Evolutionary conservation across 805 yeast genomes (phyloP).

Genomic region (Brettanomyces custersianus): DNA sequence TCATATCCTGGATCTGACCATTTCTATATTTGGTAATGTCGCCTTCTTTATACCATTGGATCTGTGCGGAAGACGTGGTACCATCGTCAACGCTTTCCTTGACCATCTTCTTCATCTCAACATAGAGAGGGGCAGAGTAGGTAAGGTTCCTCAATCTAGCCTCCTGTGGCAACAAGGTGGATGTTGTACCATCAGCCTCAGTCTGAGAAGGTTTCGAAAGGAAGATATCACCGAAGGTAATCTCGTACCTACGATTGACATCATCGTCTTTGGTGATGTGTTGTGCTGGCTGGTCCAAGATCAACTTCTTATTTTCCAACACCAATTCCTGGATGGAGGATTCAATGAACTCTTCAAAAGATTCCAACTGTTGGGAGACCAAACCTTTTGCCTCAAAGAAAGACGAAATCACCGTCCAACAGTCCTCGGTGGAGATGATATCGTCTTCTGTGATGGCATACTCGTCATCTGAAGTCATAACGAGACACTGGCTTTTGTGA

Average conservation of each 20-base stretch:
- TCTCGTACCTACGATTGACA: constrained; percentile 86
- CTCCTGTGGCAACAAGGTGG: constrained; percentile 96
- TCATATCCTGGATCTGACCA: constrained; percentile 20
- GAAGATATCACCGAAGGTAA: constrained; percentile 95
- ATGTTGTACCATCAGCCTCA: constrained; percentile 99
- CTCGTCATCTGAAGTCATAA: constrained; percentile 5
- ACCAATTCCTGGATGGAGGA: constrained; percentile 95
- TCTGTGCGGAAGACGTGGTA: constrained; percentile 40
- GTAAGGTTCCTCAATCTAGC: constrained; percentile 94
- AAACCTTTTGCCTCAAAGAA: constrained; percentile 95
- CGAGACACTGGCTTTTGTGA: too few relatives aligned
- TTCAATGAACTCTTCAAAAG: constrained; percentile 96
- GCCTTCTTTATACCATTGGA: constrained; percentile 50
- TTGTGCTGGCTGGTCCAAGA: constrained; percentile 97
- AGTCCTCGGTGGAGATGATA: constrained; percentile 92
- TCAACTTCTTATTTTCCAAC: constrained; percentile 88
- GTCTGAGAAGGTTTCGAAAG: constrained; percentile 97
- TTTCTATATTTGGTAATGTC: constrained; percentile 33
- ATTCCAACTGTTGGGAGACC: constrained; percentile 96
- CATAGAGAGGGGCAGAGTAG: constrained; percentile 91
- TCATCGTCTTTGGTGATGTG: constrained; percentile 88
- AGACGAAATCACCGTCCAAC: constrained; percentile 97
- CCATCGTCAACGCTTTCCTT: constrained; percentile 73
- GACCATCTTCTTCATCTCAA: constrained; percentile 88
- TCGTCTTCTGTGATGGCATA: constrained; percentile 39